Percentiles rank a stretch among this genome's conserved stretches.
These are phyloP conservation scores for Malassezia pachydermatis DNA, from an alignment of 1,284 basidiomycete species.

Conservation along the genomic window DNA sequence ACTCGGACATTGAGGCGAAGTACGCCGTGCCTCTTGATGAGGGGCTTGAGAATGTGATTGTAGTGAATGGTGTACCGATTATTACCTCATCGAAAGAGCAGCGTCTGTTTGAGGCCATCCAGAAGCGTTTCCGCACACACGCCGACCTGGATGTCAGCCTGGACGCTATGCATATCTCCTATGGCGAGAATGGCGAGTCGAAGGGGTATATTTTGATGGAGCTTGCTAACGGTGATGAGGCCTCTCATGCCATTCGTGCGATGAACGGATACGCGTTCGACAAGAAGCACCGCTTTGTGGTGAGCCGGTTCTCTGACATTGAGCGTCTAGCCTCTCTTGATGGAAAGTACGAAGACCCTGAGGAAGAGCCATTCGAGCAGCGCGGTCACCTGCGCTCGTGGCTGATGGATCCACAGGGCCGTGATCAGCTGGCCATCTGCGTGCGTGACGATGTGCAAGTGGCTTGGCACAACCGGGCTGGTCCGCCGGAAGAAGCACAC, in stretches of 20 bases:
- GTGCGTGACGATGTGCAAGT: conserved; percentile 82
- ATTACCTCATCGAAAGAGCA: conserved; percentile 48
- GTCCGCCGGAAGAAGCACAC: conserved; percentile 70
- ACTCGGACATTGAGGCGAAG: conserved; percentile 86
- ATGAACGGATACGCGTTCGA: conserved; percentile 85
- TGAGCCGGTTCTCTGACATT: conserved; percentile 87
- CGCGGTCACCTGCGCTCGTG: conserved; percentile 93
- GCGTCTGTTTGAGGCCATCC: conserved; percentile 48
- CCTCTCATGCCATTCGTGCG: conserved; percentile 64
- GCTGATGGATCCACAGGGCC: conserved; percentile 80
- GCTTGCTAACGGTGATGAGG: conserved; percentile 69
- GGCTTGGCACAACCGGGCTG: conserved; percentile 85
- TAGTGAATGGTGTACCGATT: conserved; percentile 50
- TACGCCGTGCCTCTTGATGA: conserved; percentile 46
- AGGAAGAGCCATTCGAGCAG: conserved; percentile 67
- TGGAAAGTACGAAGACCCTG: conserved; percentile 72
- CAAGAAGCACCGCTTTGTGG: conserved; percentile 75
- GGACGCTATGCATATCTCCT: conserved; percentile 49
- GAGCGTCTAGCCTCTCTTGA: conserved; percentile 72
- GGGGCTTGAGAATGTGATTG: conserved; percentile 49
- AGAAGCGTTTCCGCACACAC: conserved; percentile 48
- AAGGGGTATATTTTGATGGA: conserved; percentile 73
- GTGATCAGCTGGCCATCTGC: conserved; percentile 93
- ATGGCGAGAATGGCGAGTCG: conserved; percentile 45
- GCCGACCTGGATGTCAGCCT: conserved; percentile 45